These are phyloP conservation scores for Arthrocladium fulminans DNA, from an alignment of 2,329 filamentous ascomycete genomes.

Conservation along the genomic window DNA sequence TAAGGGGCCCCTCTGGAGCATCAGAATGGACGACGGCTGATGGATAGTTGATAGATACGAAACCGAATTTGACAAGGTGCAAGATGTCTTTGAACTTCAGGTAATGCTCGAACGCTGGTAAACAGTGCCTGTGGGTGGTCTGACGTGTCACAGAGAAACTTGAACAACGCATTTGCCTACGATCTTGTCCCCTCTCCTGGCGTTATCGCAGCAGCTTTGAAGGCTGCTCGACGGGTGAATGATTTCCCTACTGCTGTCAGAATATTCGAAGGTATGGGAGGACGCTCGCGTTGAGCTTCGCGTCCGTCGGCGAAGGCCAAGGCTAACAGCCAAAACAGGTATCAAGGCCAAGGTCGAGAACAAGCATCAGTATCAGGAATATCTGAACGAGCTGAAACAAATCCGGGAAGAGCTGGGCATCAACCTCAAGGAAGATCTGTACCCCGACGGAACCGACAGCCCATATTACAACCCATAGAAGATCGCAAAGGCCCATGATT, in stretches of 20 bases:
- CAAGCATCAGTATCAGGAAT: constrained; percentile 88
- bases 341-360: constrained; percentile 99
- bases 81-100: constrained; percentile 99
- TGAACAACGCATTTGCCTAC: constrained; percentile 99
- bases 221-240: constrained; percentile 90
- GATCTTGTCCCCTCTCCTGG: constrained; percentile 93
- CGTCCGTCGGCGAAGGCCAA: too few relatives aligned
- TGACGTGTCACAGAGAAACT: constrained; percentile 58
- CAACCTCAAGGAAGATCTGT: constrained; percentile 83
- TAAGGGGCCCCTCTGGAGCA: not conserved
- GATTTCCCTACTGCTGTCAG: constrained; percentile 97
- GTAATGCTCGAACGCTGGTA: constrained; percentile 45
- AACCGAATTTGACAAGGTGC: constrained; percentile 95
- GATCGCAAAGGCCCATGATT: not conserved
- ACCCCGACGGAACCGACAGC: constrained; percentile 47
- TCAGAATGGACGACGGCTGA: constrained; percentile 30
- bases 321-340: constrained; percentile 46
- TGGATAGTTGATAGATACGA: constrained; percentile 64
- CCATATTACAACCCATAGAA: constrained; percentile 22
- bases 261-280: constrained; percentile 83
- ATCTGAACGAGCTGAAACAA: constrained; percentile 79
- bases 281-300: constrained; percentile 22
- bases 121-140: not conserved
- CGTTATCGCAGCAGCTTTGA: constrained; percentile 83
- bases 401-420: constrained; percentile 91